phyloP scores from a whole-genome alignment of 2,329 filamentous ascomycete species.

The Thelonectria discophora region DNA sequence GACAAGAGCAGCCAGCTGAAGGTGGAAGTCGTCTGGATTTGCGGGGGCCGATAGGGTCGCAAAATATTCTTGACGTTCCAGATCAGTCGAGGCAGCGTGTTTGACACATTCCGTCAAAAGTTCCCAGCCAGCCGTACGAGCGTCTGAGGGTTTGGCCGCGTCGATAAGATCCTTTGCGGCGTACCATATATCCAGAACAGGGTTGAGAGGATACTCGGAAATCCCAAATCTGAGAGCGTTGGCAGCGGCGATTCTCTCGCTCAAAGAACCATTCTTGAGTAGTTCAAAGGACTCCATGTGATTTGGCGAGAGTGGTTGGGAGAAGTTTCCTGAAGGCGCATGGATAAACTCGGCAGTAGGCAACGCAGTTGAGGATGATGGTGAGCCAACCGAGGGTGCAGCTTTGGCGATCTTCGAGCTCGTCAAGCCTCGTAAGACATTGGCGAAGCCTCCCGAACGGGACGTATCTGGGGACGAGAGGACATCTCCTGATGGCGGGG shows the following conservation, averaged over 20 bases:
- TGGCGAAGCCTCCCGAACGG: conserved; percentile 65
- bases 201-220: conserved; percentile 66
- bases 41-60: conserved; percentile 65
- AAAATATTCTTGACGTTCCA: conserved; percentile 73
- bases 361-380: conserved; percentile 49
- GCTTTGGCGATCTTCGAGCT: conserved; percentile 64
- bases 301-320: conserved; percentile 57
- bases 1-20: conserved; percentile 70
- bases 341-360: conserved; percentile 57
- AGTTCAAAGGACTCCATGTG: conserved; percentile 65
- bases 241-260: conserved; percentile 66
- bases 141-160: conserved; percentile 59
- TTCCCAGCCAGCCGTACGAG: conserved; percentile 70
- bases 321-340: conserved; percentile 50
- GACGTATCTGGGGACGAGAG: conserved; percentile 63
- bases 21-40: conserved; percentile 69
- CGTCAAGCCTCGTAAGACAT: conserved; percentile 71
- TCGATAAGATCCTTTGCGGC: conserved; percentile 72
- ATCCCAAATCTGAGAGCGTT: conserved; percentile 65
- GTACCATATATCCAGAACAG: conserved; percentile 71
- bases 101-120: conserved; percentile 72
- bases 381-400: conserved; percentile 54
- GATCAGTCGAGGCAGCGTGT: conserved; percentile 68
- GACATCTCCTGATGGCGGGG: conserved; percentile 67
- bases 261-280: conserved; percentile 60